These are phyloP conservation scores for Cryptosporidium meleagridis DNA, from an alignment of 169 alveolate genomes.

Conservation along the genomic window DNA sequence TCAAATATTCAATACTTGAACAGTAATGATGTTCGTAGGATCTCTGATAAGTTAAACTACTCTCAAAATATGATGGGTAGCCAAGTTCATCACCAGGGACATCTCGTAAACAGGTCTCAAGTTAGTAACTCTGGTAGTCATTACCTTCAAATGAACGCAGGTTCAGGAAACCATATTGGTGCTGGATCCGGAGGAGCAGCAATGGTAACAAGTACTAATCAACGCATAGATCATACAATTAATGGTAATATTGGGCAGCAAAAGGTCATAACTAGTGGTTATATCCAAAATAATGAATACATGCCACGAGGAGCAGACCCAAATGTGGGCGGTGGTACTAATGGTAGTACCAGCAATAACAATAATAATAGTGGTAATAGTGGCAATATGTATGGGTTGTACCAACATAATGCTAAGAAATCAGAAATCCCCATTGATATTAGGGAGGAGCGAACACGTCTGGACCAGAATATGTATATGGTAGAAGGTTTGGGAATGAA, in stretches of 20 bases:
- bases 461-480: not conserved
- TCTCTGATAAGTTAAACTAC: not conserved
- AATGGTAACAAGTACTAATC: not conserved
- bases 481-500: not conserved
- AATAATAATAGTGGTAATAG: not conserved
- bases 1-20: not conserved
- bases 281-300: not conserved
- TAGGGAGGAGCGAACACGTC: not conserved
- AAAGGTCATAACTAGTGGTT: not conserved
- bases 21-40: not conserved
- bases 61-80: conserved; percentile 9
- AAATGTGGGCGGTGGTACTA: not conserved
- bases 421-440: not conserved
- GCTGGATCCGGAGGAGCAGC: not conserved
- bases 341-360: not conserved
- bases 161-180: not conserved
- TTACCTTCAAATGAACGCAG: not conserved
- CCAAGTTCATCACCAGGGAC: not conserved
- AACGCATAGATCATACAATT: not conserved
- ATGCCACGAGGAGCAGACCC: not conserved
- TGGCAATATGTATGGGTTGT: not conserved
- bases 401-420: not conserved
- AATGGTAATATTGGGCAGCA: not conserved
- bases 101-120: not conserved
- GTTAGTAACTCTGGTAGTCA: not conserved